Conservation (phyloP, 768 basidiomycete genomes). For the Serpula lacrymans region DNA sequence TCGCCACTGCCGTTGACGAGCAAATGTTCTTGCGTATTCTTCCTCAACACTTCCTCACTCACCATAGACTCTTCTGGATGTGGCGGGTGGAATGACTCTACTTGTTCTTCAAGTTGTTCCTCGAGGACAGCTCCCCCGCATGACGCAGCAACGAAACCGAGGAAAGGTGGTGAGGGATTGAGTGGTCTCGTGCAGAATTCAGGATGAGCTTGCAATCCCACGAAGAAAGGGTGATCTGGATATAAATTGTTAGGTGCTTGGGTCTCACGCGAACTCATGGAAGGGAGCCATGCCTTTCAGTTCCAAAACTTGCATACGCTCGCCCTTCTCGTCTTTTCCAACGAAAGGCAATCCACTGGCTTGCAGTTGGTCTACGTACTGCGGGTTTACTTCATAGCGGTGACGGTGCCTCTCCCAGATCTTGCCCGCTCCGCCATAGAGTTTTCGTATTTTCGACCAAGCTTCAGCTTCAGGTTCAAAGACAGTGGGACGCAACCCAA, state of each 20-base stretch:
- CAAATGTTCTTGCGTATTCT: conserved; percentile 27
- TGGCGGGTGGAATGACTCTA: conserved; percentile 60
- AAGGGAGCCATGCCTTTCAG: conserved; percentile 53
- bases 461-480: conserved; percentile 60
- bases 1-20: conserved; percentile 14
- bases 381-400: conserved; percentile 93
- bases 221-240: conserved; percentile 89
- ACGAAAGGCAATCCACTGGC: conserved; percentile 71
- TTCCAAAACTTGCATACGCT: conserved; percentile 97
- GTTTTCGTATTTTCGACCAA: conserved; percentile 69
- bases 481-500: conserved; percentile 95
- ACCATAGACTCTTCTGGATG: conserved; percentile 78
- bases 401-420: conserved; percentile 98
- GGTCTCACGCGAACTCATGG: conserved; percentile 1
- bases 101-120: conserved; percentile 71
- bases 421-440: conserved; percentile 79
- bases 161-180: conserved; percentile 96
- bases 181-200: conserved; percentile 98
- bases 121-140: conserved; percentile 50
- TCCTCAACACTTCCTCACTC: conserved; percentile 54
- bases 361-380: conserved; percentile 70
- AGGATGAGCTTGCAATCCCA: conserved; percentile 94
- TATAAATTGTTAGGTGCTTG: neutral
- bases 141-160: conserved; percentile 90
- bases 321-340: conserved; percentile 93